Conservation (phyloP, 2,329 filamentous ascomycete genomes). For the Tympanopsis confertula region DNA sequence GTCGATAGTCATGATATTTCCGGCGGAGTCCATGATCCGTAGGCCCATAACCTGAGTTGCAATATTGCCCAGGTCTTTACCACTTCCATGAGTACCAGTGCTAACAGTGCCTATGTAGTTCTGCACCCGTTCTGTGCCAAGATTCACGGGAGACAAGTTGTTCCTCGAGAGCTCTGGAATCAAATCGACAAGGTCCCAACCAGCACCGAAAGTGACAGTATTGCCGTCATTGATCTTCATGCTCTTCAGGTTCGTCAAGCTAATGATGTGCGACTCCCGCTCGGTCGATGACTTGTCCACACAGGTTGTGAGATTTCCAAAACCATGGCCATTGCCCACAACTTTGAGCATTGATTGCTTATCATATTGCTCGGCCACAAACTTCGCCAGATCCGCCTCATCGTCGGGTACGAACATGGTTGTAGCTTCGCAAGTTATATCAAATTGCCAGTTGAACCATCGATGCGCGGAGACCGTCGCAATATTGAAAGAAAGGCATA, state of each 20-base stretch:
- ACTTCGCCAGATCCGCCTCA: conserved; percentile 1
- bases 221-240: conserved; percentile 6
- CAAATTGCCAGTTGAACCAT: conserved; percentile 10
- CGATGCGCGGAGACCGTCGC: too few species aligned
- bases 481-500: too few species aligned
- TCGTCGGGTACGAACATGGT: conserved; percentile 5
- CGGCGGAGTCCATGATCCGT: conserved; percentile 8
- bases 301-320: conserved; percentile 9
- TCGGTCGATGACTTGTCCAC: conserved; percentile 6
- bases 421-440: conserved; percentile 8
- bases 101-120: conserved; percentile 8
- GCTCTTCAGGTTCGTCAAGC: background rate
- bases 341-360: conserved; percentile 7
- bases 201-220: conserved; percentile 10
- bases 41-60: conserved; percentile 5
- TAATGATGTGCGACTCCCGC: conserved; percentile 4
- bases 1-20: conserved; percentile 6
- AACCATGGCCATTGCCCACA: conserved; percentile 10
- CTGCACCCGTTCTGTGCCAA: conserved; percentile 8
- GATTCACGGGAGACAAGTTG: conserved; percentile 7
- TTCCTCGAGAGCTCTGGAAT: conserved; percentile 6
- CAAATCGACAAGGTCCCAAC: conserved; percentile 10
- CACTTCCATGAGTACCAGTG: conserved; percentile 10
- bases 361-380: conserved; percentile 6
- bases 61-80: conserved; percentile 1